Conservation (phyloP, 2,329 filamentous ascomycete species). For the Aureobasidium zeae region DNA sequence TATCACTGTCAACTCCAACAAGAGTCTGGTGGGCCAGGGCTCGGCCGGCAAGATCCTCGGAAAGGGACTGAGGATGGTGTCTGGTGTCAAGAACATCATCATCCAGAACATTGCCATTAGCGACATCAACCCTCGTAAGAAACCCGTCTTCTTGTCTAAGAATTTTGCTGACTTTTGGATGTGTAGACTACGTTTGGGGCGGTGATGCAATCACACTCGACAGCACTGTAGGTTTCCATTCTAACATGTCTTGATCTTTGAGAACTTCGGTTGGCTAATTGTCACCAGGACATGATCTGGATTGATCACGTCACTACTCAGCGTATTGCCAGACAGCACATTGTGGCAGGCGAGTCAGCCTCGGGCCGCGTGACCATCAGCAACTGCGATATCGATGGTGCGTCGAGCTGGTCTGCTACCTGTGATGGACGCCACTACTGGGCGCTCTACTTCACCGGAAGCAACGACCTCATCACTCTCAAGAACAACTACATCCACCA, state of each 20-base stretch:
- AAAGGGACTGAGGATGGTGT: constrained; percentile 30
- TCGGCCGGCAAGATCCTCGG: constrained; percentile 31
- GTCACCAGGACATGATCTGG: constrained; percentile 8
- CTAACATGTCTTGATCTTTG: constrained; percentile 25
- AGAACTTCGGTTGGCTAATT: background rate
- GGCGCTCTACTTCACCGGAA: constrained; percentile 47
- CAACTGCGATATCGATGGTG: constrained; percentile 51
- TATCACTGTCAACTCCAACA: constrained; percentile 30
- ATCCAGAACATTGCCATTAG: constrained; percentile 30
- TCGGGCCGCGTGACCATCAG: constrained; percentile 50
- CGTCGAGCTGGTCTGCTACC: constrained; percentile 45
- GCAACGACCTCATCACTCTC: constrained; percentile 48
- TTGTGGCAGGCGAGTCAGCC: constrained; percentile 47
- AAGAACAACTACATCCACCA: constrained; percentile 54
- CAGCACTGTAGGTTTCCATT: constrained; percentile 20
- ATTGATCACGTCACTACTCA: constrained; percentile 28
- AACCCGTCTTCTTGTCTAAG: too few relatives aligned
- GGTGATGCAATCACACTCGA: constrained; percentile 27
- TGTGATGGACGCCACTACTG: constrained; percentile 55
- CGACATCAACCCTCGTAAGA: constrained; percentile 31
- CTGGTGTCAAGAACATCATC: constrained; percentile 29
- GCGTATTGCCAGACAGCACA: constrained; percentile 51
- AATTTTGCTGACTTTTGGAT: too few relatives aligned
- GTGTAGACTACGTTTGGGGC: constrained; percentile 28
- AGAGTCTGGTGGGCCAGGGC: constrained; percentile 32